Base-by-base conservation (phyloP, 2,329 filamentous ascomycete genomes). In the Purpureocillium lavendulum region DNA sequence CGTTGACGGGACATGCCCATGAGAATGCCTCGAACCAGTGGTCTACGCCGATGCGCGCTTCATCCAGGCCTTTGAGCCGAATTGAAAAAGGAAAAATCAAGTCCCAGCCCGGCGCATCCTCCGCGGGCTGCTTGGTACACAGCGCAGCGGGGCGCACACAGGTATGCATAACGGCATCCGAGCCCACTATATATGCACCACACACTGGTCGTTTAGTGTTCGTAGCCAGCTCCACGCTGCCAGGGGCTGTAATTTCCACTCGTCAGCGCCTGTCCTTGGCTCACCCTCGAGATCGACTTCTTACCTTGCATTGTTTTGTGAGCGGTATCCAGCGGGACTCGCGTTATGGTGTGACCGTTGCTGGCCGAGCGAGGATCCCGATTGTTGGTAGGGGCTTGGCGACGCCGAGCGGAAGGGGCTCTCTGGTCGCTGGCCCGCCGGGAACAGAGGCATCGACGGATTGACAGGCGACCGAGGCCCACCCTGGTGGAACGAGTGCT, bases 141-240 rank as follows among this genome's bases (percentile, higher is more conserved):
- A 26, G 21, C 21, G 10, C 5, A 5, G 5, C 21, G 10, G 21
- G 21, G 10, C 21, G 21, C 21, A 10, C 21, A 10, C 21, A 10
- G 21, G 21, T 10, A 26, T 26, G 21, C 21, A 26, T 26, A 26
- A 26, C 10, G 21, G 21, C 21, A 26, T 26, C 21, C 21, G 21
- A 26, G 10, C 10, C 5, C 21, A 26, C 21, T 26, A 26, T 26
- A 26, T 26, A 26, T 10, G 21, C 21, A 26, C 21, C 21, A n/a
- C n/a, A n/a, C 21, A 26, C 6, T 26, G 21, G 21, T 26, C 21
- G 15, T 16, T 38, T 30, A 46, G 36, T 65, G 58, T 15, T 68
- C 65, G 46, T 68, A 68, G 31, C 65, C 65, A 34, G 65, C 65
- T 43, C 65, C 65, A 43, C 65, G 65, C 48, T 68, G 65, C 65